phyloP scores from a whole-genome alignment of 2,329 filamentous ascomycete species.

The Colletotrichum sp. region DNA sequence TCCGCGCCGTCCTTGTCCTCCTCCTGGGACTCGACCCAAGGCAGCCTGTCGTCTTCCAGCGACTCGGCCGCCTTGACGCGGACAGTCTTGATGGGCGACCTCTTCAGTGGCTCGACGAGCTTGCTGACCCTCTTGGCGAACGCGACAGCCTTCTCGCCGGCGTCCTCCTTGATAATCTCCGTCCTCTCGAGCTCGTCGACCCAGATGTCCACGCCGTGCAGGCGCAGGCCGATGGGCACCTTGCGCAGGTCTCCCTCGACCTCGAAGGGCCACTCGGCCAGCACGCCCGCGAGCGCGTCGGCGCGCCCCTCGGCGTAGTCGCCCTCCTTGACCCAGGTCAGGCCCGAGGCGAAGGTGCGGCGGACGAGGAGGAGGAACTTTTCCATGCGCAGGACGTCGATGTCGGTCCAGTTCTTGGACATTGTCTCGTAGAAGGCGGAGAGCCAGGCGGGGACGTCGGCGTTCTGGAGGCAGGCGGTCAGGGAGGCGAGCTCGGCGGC shows the following conservation, averaged over 20 bases:
- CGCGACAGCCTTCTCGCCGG: constrained; percentile 38
- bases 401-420: constrained; percentile 69
- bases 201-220: constrained; percentile 91
- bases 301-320: constrained; percentile 33
- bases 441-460: constrained; percentile 19
- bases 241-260: constrained; percentile 46
- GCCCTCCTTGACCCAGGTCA: constrained; percentile 50
- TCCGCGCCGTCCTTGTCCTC: constrained; percentile 35
- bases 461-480: constrained; percentile 24
- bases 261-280: constrained; percentile 49
- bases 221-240: constrained; percentile 81
- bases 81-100: constrained; percentile 73
- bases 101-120: constrained; percentile 61
- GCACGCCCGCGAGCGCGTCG: constrained; percentile 34
- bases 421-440: constrained; percentile 63
- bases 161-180: constrained; percentile 52
- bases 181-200: constrained; percentile 85
- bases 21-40: constrained; percentile 57
- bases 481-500: constrained; percentile 78
- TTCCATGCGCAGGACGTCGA: constrained; percentile 82
- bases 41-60: constrained; percentile 75
- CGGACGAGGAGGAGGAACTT: constrained; percentile 91
- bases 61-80: constrained; percentile 73
- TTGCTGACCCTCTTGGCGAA: constrained; percentile 59
- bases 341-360: constrained; percentile 75